Evolutionary conservation across 2,329 filamentous ascomycete species (phyloP).

Genomic region (Setomelanomma holmii): DNA sequence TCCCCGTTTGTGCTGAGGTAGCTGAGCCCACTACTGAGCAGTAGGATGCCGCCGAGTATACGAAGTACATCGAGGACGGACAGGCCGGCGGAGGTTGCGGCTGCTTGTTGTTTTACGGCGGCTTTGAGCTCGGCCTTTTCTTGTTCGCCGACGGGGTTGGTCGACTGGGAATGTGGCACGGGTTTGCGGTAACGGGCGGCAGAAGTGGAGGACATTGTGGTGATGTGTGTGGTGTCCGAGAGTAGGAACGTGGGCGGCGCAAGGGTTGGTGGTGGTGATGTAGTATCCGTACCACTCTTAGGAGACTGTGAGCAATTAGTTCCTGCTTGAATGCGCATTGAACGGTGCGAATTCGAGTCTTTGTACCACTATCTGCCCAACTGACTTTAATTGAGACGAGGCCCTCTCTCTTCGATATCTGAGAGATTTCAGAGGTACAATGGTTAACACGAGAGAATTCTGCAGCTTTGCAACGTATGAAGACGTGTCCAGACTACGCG

Average conservation of each 20-base stretch:
- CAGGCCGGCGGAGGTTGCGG: constrained; percentile 26
- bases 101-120: constrained; percentile 32
- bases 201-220: constrained; percentile 23
- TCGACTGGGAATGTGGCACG: constrained; percentile 1
- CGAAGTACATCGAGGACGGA: constrained; percentile 69
- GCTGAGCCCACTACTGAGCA: constrained; percentile 73
- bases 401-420: no score
- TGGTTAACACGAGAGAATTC: not conserved
- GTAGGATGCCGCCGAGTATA: constrained; percentile 69
- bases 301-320: not conserved
- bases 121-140: constrained; percentile 36
- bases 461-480: not conserved
- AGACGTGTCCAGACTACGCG: constrained; percentile 16
- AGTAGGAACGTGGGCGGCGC: not conserved
- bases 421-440: no score
- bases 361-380: not conserved
- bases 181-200: constrained; percentile 32
- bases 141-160: constrained; percentile 18
- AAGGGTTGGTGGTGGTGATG: not conserved
- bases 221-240: not conserved
- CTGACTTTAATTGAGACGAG: no score
- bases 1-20: constrained; percentile 78
- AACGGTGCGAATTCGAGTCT: not conserved
- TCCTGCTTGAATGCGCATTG: not conserved
- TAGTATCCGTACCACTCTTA: not conserved